These are phyloP conservation scores for Astrothelium subdiscretum DNA, from an alignment of 495 filamentous ascomycete genomes.

Conservation along the genomic window DNA sequence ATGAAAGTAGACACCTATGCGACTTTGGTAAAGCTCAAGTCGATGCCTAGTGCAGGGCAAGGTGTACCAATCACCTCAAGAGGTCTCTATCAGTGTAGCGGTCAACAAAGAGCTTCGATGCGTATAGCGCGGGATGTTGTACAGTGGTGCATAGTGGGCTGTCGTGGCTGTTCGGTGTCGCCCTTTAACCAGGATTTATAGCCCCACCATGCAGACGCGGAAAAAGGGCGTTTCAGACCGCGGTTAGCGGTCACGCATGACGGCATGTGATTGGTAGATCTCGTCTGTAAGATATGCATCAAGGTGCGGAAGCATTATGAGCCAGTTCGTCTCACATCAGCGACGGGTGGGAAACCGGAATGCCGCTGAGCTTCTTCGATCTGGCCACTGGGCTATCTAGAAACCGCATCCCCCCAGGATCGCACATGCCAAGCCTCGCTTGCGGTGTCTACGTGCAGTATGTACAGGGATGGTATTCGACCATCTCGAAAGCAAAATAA, in stretches of 20 bases:
- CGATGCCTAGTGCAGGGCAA: too few species aligned
- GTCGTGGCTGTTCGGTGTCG: neutral
- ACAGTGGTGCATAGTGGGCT: too few species aligned
- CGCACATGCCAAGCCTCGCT: neutral
- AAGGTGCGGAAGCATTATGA: neutral
- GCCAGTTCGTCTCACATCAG: neutral
- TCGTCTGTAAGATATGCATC: neutral
- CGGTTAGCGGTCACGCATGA: neutral
- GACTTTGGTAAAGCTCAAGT: too few species aligned
- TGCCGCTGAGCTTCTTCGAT: neutral
- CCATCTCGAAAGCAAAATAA: neutral
- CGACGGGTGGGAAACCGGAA: neutral
- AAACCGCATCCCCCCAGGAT: neutral
- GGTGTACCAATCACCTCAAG: too few species aligned
- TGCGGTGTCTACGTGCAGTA: neutral
- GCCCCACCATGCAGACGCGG: neutral
- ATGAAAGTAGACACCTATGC: too few species aligned
- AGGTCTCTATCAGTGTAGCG: neutral
- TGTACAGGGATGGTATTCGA: neutral
- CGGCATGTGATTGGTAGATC: neutral
- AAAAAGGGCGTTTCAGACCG: neutral
- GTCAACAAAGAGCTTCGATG: neutral
- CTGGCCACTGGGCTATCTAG: neutral
- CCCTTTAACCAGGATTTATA: neutral
- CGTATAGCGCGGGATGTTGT: neutral